Conservation (phyloP, 768 basidiomycete species). For the Lactarius sp. region DNA sequence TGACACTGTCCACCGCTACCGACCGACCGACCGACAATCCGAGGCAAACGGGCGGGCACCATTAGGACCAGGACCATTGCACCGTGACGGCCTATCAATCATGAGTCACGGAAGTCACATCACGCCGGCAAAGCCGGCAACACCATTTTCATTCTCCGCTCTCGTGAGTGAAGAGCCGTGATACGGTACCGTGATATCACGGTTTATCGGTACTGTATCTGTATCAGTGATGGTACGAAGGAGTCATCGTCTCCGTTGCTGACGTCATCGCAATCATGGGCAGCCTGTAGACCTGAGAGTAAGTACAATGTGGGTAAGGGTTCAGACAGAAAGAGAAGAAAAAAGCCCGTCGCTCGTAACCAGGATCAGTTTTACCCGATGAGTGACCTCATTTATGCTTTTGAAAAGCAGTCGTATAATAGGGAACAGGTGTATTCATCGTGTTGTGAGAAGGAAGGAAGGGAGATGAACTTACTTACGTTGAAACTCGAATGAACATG, state of each 20-base stretch:
- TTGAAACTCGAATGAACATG: neutral
- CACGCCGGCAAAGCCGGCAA: too few species aligned
- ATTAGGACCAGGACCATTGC: too few species aligned
- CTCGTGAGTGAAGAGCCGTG: too few species aligned
- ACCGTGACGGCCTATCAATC: too few species aligned
- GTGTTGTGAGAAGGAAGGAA: neutral
- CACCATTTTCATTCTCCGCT: too few species aligned
- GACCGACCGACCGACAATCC: too few species aligned
- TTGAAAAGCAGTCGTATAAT: conserved; percentile 40
- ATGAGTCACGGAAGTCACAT: too few species aligned
- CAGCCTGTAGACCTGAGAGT: neutral
- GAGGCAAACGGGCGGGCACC: too few species aligned
- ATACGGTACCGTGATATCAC: too few species aligned
- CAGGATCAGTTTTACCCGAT: conserved; percentile 10
- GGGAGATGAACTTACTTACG: neutral
- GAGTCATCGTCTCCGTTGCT: neutral
- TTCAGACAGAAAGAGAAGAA: neutral
- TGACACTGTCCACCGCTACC: too few species aligned
- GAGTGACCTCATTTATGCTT: conserved; percentile 5
- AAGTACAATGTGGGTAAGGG: neutral
- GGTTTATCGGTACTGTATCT: too few species aligned
- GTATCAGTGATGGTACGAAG: too few species aligned
- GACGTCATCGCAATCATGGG: neutral
- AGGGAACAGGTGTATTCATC: conserved; percentile 57
- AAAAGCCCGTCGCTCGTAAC: neutral